A percentile compares a stretch with the other conserved stretches of the same genome.
These are phyloP conservation scores for Colletotrichum lentis DNA, from an alignment of 2,329 filamentous ascomycete genomes.

Conservation along the genomic window DNA sequence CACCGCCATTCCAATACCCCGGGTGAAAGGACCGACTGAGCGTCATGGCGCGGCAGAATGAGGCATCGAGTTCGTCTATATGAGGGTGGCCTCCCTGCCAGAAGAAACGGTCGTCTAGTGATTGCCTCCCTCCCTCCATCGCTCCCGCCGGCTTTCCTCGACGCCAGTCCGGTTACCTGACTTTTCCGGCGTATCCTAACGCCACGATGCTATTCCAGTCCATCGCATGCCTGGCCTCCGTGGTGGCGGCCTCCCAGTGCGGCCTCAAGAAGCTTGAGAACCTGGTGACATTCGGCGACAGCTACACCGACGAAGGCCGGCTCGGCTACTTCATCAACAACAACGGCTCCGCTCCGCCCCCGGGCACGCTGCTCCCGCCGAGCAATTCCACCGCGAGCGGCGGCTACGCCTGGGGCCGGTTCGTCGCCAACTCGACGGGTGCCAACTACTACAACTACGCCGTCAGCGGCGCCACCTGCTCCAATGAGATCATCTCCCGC, in stretches of 20 bases:
- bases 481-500: slow-evolving; percentile 71
- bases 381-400: slow-evolving; percentile 67
- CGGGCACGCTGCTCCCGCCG: slow-evolving; percentile 59
- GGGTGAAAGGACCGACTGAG: slow-evolving; percentile 8
- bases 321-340: slow-evolving; percentile 68
- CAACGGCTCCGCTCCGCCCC: slow-evolving; percentile 67
- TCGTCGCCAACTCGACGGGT: slow-evolving; percentile 67
- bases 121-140: not conserved
- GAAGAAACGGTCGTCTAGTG: not conserved
- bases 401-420: slow-evolving; percentile 74
- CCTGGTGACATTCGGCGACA: slow-evolving; percentile 76
- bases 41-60: slow-evolving; percentile 4
- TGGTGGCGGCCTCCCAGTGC: slow-evolving; percentile 35
- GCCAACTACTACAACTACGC: slow-evolving; percentile 73
- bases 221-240: slow-evolving; percentile 22
- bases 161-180: not conserved
- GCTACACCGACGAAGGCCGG: slow-evolving; percentile 78
- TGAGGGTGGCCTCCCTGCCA: not conserved
- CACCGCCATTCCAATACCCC: not conserved
- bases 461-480: slow-evolving; percentile 75
- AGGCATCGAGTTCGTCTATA: not conserved
- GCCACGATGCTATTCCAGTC: slow-evolving; percentile 22
- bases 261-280: slow-evolving; percentile 63
- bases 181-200: no score
- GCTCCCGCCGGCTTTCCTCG: not conserved